These are phyloP conservation scores for Abrus precatorius DNA, from an alignment of 306 rosid genomes.

Conservation along the genomic window DNA sequence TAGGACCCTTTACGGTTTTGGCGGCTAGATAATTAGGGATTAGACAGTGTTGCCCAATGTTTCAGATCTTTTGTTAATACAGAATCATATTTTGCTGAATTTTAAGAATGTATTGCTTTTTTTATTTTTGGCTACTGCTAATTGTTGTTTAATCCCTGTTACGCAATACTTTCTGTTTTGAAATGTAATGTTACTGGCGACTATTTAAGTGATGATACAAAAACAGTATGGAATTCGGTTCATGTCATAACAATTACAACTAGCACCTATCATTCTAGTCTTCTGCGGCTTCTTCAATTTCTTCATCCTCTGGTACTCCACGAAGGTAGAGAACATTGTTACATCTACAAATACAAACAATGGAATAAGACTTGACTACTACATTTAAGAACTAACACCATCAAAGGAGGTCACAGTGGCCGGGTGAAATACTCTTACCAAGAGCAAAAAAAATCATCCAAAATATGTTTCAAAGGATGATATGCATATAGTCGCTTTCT, in stretches of 20 bases:
- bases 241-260: constrained; percentile 13
- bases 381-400: neutral
- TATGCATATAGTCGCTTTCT: neutral
- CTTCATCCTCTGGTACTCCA: constrained; percentile 91
- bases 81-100: neutral
- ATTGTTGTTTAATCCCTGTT: neutral
- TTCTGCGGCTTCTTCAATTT: constrained; percentile 78
- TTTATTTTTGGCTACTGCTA: neutral
- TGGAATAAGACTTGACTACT: neutral
- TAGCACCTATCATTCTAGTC: constrained; percentile 55
- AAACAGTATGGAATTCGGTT: neutral
- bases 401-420: neutral
- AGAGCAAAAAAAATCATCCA: neutral
- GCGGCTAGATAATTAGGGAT: constrained; percentile 43
- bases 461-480: neutral
- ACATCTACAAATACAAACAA: constrained; percentile 59
- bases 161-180: too few relatives aligned
- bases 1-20: constrained; percentile 61
- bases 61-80: neutral
- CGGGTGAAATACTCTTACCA: neutral
- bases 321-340: constrained; percentile 92
- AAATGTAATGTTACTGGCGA: too few relatives aligned
- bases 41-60: neutral
- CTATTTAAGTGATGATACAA: constrained; percentile 5
- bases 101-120: neutral